Evolutionary conservation across 352 stramenopile species (phyloP).

Genomic region (Pythium aristosporum): DNA sequence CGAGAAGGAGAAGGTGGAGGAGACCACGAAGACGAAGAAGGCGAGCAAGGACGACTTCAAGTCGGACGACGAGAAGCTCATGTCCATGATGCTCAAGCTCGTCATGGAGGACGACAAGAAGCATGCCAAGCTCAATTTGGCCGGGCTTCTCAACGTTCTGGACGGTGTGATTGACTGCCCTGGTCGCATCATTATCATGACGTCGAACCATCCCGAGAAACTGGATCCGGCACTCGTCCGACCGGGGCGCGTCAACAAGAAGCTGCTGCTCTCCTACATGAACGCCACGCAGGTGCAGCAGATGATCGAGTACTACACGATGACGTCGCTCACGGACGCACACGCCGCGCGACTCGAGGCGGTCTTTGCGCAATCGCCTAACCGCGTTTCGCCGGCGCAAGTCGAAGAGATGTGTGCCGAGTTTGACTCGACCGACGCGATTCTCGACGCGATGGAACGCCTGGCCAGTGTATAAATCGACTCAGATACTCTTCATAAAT

Average conservation of each 20-base stretch:
- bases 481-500: no score
- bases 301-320: conserved; percentile 81
- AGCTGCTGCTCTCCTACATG: conserved; percentile 75
- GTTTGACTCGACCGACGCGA: conserved; percentile 25
- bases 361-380: background rate
- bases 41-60: conserved; percentile 7
- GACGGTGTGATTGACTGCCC: conserved; percentile 90
- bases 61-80: conserved; percentile 16
- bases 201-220: conserved; percentile 92
- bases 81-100: conserved; percentile 26
- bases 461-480: background rate
- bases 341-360: conserved; percentile 24
- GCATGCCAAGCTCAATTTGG: conserved; percentile 65
- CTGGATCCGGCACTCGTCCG: conserved; percentile 91
- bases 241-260: conserved; percentile 89
- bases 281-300: conserved; percentile 33
- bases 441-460: background rate
- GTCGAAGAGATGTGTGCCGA: conserved; percentile 60
- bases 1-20: background rate
- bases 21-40: conserved; percentile 1
- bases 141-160: conserved; percentile 87
- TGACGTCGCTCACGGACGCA: conserved; percentile 27
- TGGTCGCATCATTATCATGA: conserved; percentile 92
- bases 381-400: conserved; percentile 34
- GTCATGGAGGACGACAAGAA: conserved; percentile 28